phyloP scores from a whole-genome alignment of 2,329 filamentous ascomycete genomes.

The Coniochaeta ligniaria region DNA sequence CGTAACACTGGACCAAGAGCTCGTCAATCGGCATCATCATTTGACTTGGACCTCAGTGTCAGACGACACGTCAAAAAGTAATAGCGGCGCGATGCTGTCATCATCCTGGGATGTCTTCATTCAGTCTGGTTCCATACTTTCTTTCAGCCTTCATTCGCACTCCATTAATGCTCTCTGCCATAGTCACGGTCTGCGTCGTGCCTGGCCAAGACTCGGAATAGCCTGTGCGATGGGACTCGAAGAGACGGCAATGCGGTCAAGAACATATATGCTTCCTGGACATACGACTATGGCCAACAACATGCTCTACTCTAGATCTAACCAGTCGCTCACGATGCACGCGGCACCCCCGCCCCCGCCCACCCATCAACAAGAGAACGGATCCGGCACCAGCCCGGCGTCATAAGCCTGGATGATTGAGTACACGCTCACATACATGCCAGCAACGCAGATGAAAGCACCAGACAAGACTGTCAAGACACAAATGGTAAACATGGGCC shows the following conservation, averaged over 20 bases:
- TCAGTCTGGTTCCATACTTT: too few relatives aligned
- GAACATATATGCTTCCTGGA: neutral
- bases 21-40: too few relatives aligned
- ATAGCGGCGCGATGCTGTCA: too few relatives aligned
- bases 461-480: constrained; percentile 34
- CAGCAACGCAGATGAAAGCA: constrained; percentile 39
- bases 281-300: neutral
- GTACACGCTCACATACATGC: constrained; percentile 40
- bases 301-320: neutral
- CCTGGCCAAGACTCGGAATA: too few relatives aligned
- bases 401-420: constrained; percentile 10
- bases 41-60: too few relatives aligned
- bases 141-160: too few relatives aligned
- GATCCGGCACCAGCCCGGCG: neutral
- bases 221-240: neutral
- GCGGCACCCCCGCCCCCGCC: neutral
- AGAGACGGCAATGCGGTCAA: neutral
- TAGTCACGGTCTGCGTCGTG: too few relatives aligned
- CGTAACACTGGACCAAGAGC: too few relatives aligned
- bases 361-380: neutral
- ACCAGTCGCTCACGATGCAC: neutral
- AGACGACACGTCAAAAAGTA: too few relatives aligned
- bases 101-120: too few relatives aligned
- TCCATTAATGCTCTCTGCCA: too few relatives aligned
- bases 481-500: constrained; percentile 29